These are phyloP conservation scores for Elsinoe necatrix DNA, from an alignment of 2,329 filamentous ascomycete genomes.

Conservation along the genomic window DNA sequence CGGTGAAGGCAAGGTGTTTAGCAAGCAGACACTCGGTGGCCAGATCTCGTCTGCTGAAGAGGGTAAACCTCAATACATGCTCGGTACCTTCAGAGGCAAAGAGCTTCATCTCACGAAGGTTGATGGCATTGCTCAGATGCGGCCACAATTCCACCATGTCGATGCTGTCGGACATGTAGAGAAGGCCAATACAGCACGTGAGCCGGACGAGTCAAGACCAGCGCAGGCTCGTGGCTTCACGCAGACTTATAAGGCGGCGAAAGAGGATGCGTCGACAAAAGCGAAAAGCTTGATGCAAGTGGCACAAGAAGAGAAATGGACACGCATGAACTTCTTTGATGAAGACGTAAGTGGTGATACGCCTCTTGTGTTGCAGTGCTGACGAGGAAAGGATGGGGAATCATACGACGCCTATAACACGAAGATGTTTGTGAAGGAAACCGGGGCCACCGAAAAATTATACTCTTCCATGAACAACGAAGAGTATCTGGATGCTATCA, in stretches of 20 bases:
- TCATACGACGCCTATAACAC: slow-evolving; percentile 70
- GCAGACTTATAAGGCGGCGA: slow-evolving; percentile 22
- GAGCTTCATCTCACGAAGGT: slow-evolving; percentile 81
- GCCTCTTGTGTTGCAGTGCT: background rate
- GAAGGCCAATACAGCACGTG: slow-evolving; percentile 32
- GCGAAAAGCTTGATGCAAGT: slow-evolving; percentile 66
- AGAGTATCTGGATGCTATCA: slow-evolving; percentile 56
- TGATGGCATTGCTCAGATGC: slow-evolving; percentile 75
- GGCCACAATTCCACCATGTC: slow-evolving; percentile 85
- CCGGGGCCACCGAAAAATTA: slow-evolving; percentile 40
- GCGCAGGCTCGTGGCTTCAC: slow-evolving; percentile 21
- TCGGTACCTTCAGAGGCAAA: slow-evolving; percentile 76
- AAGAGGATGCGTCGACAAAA: slow-evolving; percentile 61
- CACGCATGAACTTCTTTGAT: slow-evolving; percentile 68
- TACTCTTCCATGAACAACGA: slow-evolving; percentile 49
- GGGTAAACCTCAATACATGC: slow-evolving; percentile 65
- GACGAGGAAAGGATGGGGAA: slow-evolving; percentile 43
- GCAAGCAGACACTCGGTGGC: slow-evolving; percentile 77
- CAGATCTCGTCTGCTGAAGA: slow-evolving; percentile 64
- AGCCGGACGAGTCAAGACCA: slow-evolving; percentile 39
- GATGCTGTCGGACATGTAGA: slow-evolving; percentile 64
- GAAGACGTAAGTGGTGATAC: slow-evolving; percentile 51
- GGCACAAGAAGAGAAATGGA: slow-evolving; percentile 79
- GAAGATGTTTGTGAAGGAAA: slow-evolving; percentile 54
- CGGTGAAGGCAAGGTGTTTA: slow-evolving; percentile 61